Percentiles rank a stretch among this genome's conserved stretches.
These are phyloP conservation scores for Saccharomycopsis sp. DNA, from an alignment of 805 yeast species.

Conservation along the genomic window DNA sequence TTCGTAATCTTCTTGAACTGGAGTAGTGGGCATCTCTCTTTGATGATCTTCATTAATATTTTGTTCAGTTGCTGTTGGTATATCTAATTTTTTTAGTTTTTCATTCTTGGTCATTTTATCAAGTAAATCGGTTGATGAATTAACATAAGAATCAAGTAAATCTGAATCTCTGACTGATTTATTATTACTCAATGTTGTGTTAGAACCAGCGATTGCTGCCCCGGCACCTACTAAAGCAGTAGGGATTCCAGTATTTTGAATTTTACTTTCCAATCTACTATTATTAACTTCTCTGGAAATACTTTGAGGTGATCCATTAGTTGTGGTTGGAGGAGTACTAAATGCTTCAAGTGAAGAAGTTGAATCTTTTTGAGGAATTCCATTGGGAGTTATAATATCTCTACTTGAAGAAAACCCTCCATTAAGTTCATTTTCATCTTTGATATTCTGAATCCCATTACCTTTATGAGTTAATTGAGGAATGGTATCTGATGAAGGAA, in stretches of 20 bases:
- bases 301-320: constrained; percentile 6
- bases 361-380: constrained; percentile 6
- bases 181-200: neutral
- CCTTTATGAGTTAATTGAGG: constrained; percentile 1
- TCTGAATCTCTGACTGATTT: constrained; percentile 16
- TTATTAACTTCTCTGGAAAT: neutral
- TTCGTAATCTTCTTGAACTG: neutral
- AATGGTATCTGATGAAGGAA: constrained; percentile 2
- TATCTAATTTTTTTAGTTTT: constrained; percentile 1
- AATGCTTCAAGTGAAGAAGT: constrained; percentile 8
- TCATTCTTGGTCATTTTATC: constrained; percentile 1
- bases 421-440: neutral
- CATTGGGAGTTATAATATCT: neutral
- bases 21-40: constrained; percentile 3
- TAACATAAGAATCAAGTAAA: constrained; percentile 22
- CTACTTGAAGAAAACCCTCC: neutral
- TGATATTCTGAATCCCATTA: neutral
- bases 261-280: constrained; percentile 3
- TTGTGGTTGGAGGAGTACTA: constrained; percentile 14
- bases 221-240: constrained; percentile 10
- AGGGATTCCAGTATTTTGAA: constrained; percentile 8
- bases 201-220: constrained; percentile 1
- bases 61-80: neutral
- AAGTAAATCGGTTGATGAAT: constrained; percentile 17
- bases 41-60: neutral